A percentile compares a stretch with the other conserved stretches of the same genome.
Conservation (phyloP, 2,329 filamentous ascomycete genomes). For the Biscogniauxia marginata region DNA sequence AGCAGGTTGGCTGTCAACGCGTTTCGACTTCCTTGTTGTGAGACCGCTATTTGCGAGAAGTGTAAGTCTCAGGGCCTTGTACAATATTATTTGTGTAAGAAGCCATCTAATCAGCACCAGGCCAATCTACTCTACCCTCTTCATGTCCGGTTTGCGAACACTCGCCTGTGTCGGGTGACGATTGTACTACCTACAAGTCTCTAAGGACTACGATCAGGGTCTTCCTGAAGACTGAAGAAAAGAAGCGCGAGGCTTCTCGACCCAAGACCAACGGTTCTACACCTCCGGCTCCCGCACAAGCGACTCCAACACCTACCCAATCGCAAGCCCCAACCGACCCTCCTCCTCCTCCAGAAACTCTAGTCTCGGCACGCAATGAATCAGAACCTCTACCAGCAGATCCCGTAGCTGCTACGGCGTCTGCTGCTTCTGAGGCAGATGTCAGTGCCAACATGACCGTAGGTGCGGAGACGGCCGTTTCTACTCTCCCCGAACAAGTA, state of each 20-base stretch:
- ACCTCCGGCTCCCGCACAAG: conserved; percentile 42
- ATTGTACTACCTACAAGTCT: conserved; percentile 86
- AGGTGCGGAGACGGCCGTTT: neutral
- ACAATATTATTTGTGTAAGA: neutral
- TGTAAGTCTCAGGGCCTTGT: conserved; percentile 56
- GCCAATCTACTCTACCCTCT: conserved; percentile 71
- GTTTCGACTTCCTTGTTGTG: conserved; percentile 89
- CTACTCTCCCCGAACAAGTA: conserved; percentile 3
- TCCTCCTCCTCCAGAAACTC: conserved; percentile 17
- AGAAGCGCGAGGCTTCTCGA: conserved; percentile 72
- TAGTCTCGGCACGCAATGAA: conserved; percentile 3
- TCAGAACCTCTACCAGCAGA: conserved; percentile 13
- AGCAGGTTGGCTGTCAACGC: conserved; percentile 88
- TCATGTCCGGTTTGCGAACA: conserved; percentile 94
- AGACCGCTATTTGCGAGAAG: conserved; percentile 86
- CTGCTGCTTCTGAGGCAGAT: conserved; percentile 2
- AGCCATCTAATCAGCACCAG: conserved; percentile 42
- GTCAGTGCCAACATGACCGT: neutral
- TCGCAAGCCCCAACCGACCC: conserved; percentile 25
- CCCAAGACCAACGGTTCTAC: conserved; percentile 45
- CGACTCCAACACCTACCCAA: conserved; percentile 35
- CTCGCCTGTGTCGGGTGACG: conserved; percentile 77
- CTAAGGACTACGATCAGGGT: conserved; percentile 90
- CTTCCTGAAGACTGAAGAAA: conserved; percentile 86
- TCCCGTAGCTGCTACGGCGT: conserved; percentile 1